phyloP scores from a whole-genome alignment of 176 grass and related monocot genomes.

The Aegilops bicornis region DNA sequence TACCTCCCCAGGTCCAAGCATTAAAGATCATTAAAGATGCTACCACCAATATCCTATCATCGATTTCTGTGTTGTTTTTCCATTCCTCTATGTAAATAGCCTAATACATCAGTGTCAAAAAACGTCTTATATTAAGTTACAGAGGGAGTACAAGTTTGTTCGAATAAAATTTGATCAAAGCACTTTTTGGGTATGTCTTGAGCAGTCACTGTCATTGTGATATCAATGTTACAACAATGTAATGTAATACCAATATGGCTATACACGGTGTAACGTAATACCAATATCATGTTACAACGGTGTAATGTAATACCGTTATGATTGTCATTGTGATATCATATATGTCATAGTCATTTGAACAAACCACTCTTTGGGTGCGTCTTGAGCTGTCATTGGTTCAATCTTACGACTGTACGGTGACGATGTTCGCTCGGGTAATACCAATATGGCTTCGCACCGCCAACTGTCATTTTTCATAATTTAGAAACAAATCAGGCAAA shows the following conservation, averaged over 20 bases:
- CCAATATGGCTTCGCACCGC: neutral
- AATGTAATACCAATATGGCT: neutral
- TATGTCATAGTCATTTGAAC: neutral
- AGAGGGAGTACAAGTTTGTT: neutral
- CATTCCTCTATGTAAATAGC: too few relatives aligned
- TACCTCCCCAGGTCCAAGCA: neutral
- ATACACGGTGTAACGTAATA: too few relatives aligned
- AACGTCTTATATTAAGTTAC: too few relatives aligned
- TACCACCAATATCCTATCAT: neutral
- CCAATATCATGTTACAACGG: too few relatives aligned
- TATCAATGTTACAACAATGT: too few relatives aligned
- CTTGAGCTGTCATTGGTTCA: neutral
- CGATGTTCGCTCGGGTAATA: neutral
- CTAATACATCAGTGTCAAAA: too few relatives aligned
- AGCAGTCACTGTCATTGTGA: too few relatives aligned
- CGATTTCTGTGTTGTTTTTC: too few relatives aligned
- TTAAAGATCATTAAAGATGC: neutral
- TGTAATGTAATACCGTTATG: too few relatives aligned
- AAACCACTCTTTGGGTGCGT: neutral
- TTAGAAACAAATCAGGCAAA: neutral
- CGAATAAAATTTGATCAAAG: neutral
- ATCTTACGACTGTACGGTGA: neutral
- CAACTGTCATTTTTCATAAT: neutral
- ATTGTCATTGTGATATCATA: too few relatives aligned
- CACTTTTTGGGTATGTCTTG: too few relatives aligned